Base-by-base conservation (phyloP, 2,329 filamentous ascomycete genomes). In the Phialophora expanda region DNA sequence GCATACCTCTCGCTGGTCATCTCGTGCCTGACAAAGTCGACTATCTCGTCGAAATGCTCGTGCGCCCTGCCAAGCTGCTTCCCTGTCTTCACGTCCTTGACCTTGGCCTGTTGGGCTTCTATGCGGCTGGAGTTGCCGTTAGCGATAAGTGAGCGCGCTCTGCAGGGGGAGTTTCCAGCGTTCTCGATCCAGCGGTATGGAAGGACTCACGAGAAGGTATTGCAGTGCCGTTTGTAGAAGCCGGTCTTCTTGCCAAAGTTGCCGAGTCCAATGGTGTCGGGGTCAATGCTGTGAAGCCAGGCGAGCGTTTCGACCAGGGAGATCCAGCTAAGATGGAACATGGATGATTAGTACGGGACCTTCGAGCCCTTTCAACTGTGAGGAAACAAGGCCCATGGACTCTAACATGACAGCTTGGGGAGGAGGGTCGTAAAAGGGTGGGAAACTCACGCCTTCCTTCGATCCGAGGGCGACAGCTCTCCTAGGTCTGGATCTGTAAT, bases 191-290 rank as follows among this genome's bases (percentile, higher is more conserved):
- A 3, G 14, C 38, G 6, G 14, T 11, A 8, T 20, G 14, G 38
- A 7, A n/a, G 17, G 17, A 44, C 38, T 44, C 17, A 86, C 55
- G 82, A 82, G 83, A 93, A 93, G 1, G 92, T 95, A 66, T 83
- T 84, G 54, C 93, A 83, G 80, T 96, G 92, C n/a, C 92, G 85
- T 71, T 82, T 82, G 78, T 94, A 96, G 79, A 95, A 96, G 17
- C 89, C 89, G 1, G 76, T 78, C 1, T 82, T 79, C 74, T 86
- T 88, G 67, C 92, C 92, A 76, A 88, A 96, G 60, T 75, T 78
- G 69, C 81, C 82, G 57, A 96, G 81, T 1, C 87, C 87, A 41
- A 91, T 86, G 56, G 80, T 77, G 46, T 78, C 77, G 9, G 86
- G 84, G 71, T 86, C 79, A 32, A 94, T 86, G 69, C 85, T 80